Conservation (phyloP, 2,329 filamentous ascomycete genomes). For the Arthrobotrys sphaeroides region DNA sequence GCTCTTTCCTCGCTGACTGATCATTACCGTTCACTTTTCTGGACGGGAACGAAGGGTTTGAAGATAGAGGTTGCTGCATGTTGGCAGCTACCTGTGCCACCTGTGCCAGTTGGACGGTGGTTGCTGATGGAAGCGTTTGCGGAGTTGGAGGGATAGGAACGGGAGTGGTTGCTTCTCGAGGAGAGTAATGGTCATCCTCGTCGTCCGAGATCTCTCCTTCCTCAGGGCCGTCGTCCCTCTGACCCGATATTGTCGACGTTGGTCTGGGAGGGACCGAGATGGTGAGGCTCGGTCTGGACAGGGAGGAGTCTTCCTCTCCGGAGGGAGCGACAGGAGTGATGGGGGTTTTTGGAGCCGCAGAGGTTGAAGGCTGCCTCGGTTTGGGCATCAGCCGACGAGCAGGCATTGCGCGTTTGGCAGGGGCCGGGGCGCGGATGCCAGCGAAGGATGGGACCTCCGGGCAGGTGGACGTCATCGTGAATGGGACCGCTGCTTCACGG, state of each 20-base stretch:
- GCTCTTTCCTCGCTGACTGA: not conserved
- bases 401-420: constrained; percentile 43
- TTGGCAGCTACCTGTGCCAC: not conserved
- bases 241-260: not conserved
- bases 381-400: constrained; percentile 45
- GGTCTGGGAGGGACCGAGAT: constrained; percentile 1
- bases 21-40: not conserved
- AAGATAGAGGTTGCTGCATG: not conserved
- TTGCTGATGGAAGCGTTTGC: not conserved
- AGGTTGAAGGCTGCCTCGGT: constrained; percentile 30
- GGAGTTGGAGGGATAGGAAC: not conserved
- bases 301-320: not conserved
- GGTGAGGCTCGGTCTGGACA: constrained; percentile 33
- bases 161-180: constrained; percentile 45
- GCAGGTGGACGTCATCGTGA: constrained; percentile 32
- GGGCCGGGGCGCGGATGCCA: constrained; percentile 22
- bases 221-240: constrained; percentile 42
- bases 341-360: constrained; percentile 15
- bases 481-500: too few species aligned
- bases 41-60: not conserved
- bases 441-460: constrained; percentile 45
- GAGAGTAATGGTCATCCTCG: constrained; percentile 48
- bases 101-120: not conserved
- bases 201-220: constrained; percentile 52
- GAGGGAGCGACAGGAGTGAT: constrained; percentile 1